Evolutionary conservation across 2,329 filamentous ascomycete species (phyloP).

Genomic region (Dichotomopilus funicola): DNA sequence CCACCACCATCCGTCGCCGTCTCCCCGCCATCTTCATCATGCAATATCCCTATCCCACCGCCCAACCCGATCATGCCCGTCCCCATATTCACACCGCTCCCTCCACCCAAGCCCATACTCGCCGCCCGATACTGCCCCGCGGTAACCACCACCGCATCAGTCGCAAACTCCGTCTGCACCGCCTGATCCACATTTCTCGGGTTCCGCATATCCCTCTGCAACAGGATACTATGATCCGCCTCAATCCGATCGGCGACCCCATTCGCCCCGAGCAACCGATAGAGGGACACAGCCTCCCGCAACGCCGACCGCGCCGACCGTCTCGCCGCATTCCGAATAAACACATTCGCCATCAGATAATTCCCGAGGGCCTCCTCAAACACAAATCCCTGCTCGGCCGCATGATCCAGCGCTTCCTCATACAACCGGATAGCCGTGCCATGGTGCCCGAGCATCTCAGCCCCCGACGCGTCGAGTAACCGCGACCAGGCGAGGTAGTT

Average conservation of each 20-base stretch:
- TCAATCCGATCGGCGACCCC: conserved; percentile 64
- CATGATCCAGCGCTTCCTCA: conserved; percentile 66
- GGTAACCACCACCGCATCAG: conserved; percentile 43
- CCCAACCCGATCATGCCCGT: no score
- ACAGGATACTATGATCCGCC: conserved; percentile 59
- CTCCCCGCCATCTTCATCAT: no score
- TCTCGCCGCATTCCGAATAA: conserved; percentile 57
- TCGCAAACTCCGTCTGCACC: conserved; percentile 65
- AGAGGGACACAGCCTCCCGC: conserved; percentile 60
- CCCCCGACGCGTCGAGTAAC: conserved; percentile 61
- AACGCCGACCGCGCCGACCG: conserved; percentile 64
- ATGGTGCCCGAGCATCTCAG: conserved; percentile 53
- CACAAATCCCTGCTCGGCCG: conserved; percentile 57
- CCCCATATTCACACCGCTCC: no score
- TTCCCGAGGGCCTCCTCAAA: conserved; percentile 69
- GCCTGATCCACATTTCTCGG: conserved; percentile 54
- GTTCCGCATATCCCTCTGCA: conserved; percentile 55
- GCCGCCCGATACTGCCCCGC: conserved; percentile 37
- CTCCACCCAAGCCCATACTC: no score
- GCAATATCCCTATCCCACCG: no score
- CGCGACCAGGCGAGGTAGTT: conserved; percentile 68
- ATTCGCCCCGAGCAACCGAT: conserved; percentile 60
- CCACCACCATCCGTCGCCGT: no score
- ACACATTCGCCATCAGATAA: conserved; percentile 66
- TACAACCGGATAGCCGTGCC: conserved; percentile 57